A percentile compares a stretch with the other conserved stretches of the same genome.
Conservation (phyloP, 176 grass and related monocot genomes). For the Puccinellia tenuiflora region DNA sequence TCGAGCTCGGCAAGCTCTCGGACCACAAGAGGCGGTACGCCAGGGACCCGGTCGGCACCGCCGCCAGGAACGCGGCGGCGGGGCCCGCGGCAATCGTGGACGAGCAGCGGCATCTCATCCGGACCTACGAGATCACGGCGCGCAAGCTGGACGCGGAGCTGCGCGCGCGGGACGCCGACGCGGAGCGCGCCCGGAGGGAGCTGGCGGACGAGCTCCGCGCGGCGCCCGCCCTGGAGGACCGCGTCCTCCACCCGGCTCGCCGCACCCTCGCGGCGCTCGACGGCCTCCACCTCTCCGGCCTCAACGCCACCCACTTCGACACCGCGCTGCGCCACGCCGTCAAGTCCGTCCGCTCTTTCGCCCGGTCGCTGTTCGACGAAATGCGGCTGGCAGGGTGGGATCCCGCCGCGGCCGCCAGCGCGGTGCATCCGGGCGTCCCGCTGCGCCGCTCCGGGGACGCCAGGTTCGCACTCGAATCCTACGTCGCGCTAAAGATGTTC, state of each 20-base stretch:
- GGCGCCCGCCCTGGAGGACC: slow-evolving; percentile 32
- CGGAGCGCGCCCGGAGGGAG: slow-evolving; percentile 14
- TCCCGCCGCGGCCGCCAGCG: slow-evolving; percentile 25
- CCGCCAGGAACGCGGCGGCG: not conserved
- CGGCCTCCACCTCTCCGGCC: slow-evolving; percentile 62
- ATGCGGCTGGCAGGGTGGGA: slow-evolving; percentile 75
- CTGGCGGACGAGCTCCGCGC: slow-evolving; percentile 30
- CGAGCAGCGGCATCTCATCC: slow-evolving; percentile 44
- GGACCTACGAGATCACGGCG: slow-evolving; percentile 65
- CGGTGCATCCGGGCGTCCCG: slow-evolving; percentile 43
- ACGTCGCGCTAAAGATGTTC: slow-evolving; percentile 67
- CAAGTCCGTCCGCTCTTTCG: slow-evolving; percentile 49
- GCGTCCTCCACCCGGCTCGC: slow-evolving; percentile 30
- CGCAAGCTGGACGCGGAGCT: slow-evolving; percentile 64
- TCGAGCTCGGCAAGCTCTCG: slow-evolving; percentile 63
- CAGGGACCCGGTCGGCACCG: slow-evolving; percentile 1
- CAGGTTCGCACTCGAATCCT: slow-evolving; percentile 61
- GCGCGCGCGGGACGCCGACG: slow-evolving; percentile 44
- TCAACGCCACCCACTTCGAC: slow-evolving; percentile 73
- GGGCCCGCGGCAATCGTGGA: not conserved
- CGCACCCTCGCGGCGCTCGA: slow-evolving; percentile 51
- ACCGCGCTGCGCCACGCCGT: slow-evolving; percentile 43
- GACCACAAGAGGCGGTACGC: slow-evolving; percentile 52
- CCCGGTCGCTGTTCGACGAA: slow-evolving; percentile 34
- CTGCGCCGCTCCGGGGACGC: slow-evolving; percentile 24